Conservation (phyloP, 495 filamentous ascomycete species). For the Articulospora tetracladia region DNA sequence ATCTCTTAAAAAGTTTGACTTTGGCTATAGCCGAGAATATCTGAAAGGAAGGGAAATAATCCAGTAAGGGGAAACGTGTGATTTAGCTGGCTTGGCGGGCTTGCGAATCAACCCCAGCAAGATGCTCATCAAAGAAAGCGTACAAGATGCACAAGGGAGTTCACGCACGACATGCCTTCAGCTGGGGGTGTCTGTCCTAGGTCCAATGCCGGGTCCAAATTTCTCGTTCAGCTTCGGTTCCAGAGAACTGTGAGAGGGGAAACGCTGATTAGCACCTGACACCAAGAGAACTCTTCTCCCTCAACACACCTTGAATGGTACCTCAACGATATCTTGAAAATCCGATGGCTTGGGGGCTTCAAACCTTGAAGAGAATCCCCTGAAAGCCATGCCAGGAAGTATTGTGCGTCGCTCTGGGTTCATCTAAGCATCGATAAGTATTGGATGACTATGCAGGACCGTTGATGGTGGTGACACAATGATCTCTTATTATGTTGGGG, state of each 20-base stretch:
- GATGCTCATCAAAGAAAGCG: no score
- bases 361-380: conserved; percentile 63
- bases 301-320: conserved; percentile 50
- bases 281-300: neutral
- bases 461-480: neutral
- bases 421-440: conserved; percentile 38
- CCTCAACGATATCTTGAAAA: conserved; percentile 69
- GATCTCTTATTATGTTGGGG: neutral
- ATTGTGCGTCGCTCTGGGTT: conserved; percentile 77
- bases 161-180: no score
- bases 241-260: conserved; percentile 43
- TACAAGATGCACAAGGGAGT: no score
- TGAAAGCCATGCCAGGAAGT: conserved; percentile 78
- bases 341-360: conserved; percentile 68
- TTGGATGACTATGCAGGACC: neutral
- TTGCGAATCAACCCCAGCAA: no score
- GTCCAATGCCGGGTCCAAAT: conserved; percentile 75
- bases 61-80: no score
- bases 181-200: conserved; percentile 28
- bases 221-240: conserved; percentile 46
- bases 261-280: conserved; percentile 9
- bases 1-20: no score
- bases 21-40: no score
- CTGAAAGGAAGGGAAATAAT: no score
- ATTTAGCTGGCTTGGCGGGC: no score